Evolutionary conservation across 768 basidiomycete genomes (phyloP).

Genomic region (Lactarius pseudohatsudake): DNA sequence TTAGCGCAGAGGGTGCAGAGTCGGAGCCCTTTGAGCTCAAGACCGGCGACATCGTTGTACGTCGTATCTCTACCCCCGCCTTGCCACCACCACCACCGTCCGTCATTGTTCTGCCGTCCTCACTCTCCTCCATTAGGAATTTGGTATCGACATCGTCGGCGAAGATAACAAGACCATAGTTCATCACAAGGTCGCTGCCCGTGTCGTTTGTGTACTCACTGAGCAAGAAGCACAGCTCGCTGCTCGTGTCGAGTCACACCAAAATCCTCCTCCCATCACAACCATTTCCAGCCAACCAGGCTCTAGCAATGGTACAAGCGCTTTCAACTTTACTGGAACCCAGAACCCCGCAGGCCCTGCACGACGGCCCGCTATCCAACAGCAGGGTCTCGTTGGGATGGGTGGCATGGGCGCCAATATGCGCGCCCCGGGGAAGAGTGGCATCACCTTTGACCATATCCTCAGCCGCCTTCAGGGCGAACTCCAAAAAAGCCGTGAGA

Average conservation of each 20-base stretch:
- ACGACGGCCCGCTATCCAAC: conserved; percentile 57
- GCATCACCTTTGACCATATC: conserved; percentile 90
- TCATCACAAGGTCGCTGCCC: conserved; percentile 97
- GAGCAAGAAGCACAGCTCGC: conserved; percentile 82
- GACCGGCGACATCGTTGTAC: conserved; percentile 91
- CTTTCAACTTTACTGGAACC: conserved; percentile 45
- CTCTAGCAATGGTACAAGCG: conserved; percentile 42
- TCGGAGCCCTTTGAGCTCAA: conserved; percentile 93
- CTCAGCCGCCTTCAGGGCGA: conserved; percentile 86
- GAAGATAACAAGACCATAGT: conserved; percentile 98
- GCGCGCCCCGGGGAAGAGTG: conserved; percentile 76
- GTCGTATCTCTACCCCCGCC: conserved; percentile 36
- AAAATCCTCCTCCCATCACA: conserved; percentile 39
- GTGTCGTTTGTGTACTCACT: conserved; percentile 83
- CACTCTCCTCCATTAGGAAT: conserved; percentile 61
- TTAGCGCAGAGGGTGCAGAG: conserved; percentile 86
- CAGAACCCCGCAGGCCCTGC: conserved; percentile 37
- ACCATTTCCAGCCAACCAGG: conserved; percentile 38
- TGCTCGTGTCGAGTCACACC: conserved; percentile 67
- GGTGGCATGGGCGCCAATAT: conserved; percentile 75
- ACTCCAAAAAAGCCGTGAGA: conserved; percentile 94
- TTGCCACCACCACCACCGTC: conserved; percentile 1
- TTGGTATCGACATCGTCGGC: conserved; percentile 97
- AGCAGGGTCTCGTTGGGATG: conserved; percentile 65
- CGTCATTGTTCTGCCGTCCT: conserved; percentile 16